Conservation (phyloP, 148 eudicot species). For the Chenopodium berlandieri region DNA sequence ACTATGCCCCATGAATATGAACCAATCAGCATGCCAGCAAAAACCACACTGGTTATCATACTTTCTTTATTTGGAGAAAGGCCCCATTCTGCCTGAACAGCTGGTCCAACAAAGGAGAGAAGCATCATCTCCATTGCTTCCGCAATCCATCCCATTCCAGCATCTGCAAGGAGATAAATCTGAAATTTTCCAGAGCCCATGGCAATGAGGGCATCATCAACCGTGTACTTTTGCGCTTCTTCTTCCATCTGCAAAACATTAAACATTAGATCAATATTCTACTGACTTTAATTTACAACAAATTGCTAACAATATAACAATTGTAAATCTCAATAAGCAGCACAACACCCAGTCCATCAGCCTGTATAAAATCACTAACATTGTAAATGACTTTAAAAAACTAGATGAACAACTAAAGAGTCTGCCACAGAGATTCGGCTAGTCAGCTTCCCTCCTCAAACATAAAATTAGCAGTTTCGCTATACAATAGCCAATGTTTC, state of each 20-base stretch:
- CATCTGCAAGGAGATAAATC: constrained; percentile 50
- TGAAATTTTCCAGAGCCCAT: constrained; percentile 78
- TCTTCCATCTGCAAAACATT: constrained; percentile 48
- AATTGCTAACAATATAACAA: neutral
- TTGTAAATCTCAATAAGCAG: neutral
- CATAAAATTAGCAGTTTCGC: neutral
- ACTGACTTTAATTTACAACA: neutral
- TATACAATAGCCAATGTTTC: neutral
- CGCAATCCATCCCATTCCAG: constrained; percentile 79
- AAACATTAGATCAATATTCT: neutral
- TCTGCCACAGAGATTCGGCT: neutral
- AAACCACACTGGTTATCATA: constrained; percentile 66
- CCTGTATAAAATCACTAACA: neutral
- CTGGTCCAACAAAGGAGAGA: constrained; percentile 77
- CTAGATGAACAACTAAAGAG: neutral
- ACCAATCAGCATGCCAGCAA: constrained; percentile 81
- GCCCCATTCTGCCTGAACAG: constrained; percentile 62
- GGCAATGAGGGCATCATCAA: constrained; percentile 67
- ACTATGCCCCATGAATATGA: constrained; percentile 74
- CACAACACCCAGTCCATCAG: neutral
- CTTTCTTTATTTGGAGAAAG: constrained; percentile 70
- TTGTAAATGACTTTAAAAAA: neutral
- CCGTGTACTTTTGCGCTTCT: constrained; percentile 41
- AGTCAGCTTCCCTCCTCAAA: neutral
- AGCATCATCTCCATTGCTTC: constrained; percentile 97